Base-by-base conservation (phyloP, 2,329 filamentous ascomycete genomes). In the Colletotrichum sp. region DNA sequence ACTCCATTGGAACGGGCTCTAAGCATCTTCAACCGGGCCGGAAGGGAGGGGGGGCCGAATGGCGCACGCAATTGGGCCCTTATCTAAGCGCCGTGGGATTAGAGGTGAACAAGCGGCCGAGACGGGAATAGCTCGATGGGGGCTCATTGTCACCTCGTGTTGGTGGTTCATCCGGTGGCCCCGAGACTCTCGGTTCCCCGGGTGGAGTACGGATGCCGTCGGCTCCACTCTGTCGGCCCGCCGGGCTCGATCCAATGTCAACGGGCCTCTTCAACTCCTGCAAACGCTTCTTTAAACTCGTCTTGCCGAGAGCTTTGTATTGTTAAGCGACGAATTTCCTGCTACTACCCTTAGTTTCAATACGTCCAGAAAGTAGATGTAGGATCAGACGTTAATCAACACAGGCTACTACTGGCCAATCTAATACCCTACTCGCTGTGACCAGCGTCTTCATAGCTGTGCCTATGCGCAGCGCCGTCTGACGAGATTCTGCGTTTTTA, bases 291-390 rank as follows among this genome's bases (percentile, higher is more conserved):
- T 38, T 18, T 5, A 9, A 38, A 38, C 34, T 15, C 34, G 34
- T 5, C 34, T 38, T 38, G 34, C 34, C 3, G 38, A 43, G 16
- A 10, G 5, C 38, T 18, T 43, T 43, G 38, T 2, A 43, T 3
- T 43, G 1, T 10, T 18, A 43, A 43, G 8, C 36, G 16, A 3
- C 16, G 5, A 1, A 5, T 43, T 43, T 6, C 8, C 36, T 43
- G 8, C 0, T 8, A 36, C 34, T 0, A 36, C 1, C 15, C 0
- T 36, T 36, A 1, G 1, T 8, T 8, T 16, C 34, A 5, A 36
- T 18, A 10, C 5, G 36, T 38, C 16, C 16, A 9, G 8, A 3
- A 6, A 43, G 18, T 43, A n/a, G 38, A 43, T 43, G 18, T 43
- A 6, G 16, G 0, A 43, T 43, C 5, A 10, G 38, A 43, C 38